These are phyloP conservation scores for Candida andamanensis DNA, from an alignment of 805 yeast genomes.

Conservation along the genomic window DNA sequence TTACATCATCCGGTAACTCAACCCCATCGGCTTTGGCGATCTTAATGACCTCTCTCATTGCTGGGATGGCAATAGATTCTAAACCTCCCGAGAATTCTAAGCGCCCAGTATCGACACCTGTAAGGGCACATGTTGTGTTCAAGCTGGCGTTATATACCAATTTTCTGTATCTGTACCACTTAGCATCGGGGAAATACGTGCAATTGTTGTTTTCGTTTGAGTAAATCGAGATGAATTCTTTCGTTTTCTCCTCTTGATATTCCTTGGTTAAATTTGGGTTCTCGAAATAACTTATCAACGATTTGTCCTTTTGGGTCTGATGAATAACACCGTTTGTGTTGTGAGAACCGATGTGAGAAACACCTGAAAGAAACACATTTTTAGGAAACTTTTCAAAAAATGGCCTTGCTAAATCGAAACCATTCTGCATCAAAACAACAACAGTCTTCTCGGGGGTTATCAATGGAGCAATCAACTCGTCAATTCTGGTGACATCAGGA, in stretches of 20 bases:
- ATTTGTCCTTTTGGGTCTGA: constrained; percentile 49
- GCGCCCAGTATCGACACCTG: constrained; percentile 26
- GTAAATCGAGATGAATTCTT: constrained; percentile 22
- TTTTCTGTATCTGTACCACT: constrained; percentile 32
- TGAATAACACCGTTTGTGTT: constrained; percentile 38
- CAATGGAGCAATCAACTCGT: constrained; percentile 37
- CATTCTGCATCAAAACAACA: constrained; percentile 35
- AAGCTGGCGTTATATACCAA: constrained; percentile 30
- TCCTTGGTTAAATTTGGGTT: constrained; percentile 29
- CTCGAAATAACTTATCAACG: constrained; percentile 50
- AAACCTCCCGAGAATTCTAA: constrained; percentile 29
- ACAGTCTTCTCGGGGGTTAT: constrained; percentile 16
- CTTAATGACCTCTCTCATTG: constrained; percentile 62
- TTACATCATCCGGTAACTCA: constrained; percentile 45
- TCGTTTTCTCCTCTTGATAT: constrained; percentile 8
- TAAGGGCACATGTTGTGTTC: constrained; percentile 29
- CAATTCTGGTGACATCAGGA: constrained; percentile 35
- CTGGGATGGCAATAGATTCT: constrained; percentile 41
- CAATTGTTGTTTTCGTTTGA: constrained; percentile 25
- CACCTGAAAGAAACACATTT: constrained; percentile 31
- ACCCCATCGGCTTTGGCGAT: constrained; percentile 70
- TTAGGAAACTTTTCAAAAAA: constrained; percentile 19
- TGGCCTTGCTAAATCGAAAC: constrained; percentile 11
- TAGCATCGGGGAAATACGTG: constrained; percentile 20
- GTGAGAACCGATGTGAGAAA: constrained; percentile 31